phyloP scores from a whole-genome alignment of 2,329 filamentous ascomycete genomes.

The Amphichorda felina region DNA sequence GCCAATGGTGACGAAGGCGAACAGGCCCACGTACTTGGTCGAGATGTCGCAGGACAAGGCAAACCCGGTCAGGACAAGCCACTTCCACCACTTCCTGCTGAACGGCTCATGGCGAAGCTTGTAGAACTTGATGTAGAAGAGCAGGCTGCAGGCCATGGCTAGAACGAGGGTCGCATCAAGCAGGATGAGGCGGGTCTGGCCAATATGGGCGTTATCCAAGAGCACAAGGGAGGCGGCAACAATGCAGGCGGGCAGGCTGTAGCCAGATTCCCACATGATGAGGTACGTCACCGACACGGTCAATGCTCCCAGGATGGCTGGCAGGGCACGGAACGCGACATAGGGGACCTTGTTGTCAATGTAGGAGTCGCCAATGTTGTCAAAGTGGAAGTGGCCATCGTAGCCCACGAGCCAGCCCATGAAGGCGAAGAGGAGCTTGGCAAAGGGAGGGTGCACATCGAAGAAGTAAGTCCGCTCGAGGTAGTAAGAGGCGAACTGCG shows the following conservation, averaged over 20 bases:
- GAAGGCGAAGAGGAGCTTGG: conserved; percentile 93
- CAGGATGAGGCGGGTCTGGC: conserved; percentile 88
- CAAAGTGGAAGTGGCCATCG: conserved; percentile 93
- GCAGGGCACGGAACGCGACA: conserved; percentile 87
- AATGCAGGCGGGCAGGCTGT: conserved; percentile 85
- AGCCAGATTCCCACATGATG: conserved; percentile 99
- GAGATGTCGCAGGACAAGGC: conserved; percentile 95
- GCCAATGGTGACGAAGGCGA: conserved; percentile 95
- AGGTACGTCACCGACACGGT: conserved; percentile 90
- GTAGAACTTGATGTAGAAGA: conserved; percentile 96
- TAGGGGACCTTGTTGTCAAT: conserved; percentile 95
- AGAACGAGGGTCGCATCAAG: conserved; percentile 90
- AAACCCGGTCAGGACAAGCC: conserved; percentile 91
- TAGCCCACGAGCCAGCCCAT: conserved; percentile 97
- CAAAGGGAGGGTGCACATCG: conserved; percentile 96
- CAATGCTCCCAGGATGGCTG: conserved; percentile 79
- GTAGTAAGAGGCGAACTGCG: conserved; percentile 67
- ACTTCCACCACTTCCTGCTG: conserved; percentile 98
- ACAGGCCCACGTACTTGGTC: conserved; percentile 93
- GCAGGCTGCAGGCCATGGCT: conserved; percentile 88
- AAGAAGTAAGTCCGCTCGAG: conserved; percentile 98
- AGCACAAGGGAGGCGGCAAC: conserved; percentile 78
- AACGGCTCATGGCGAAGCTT: conserved; percentile 86
- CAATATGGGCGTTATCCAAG: conserved; percentile 95
- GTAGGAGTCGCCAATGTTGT: conserved; percentile 98